Base-by-base conservation (phyloP, 805 yeast species). In the Scheffersomyces coipomensis region DNA sequence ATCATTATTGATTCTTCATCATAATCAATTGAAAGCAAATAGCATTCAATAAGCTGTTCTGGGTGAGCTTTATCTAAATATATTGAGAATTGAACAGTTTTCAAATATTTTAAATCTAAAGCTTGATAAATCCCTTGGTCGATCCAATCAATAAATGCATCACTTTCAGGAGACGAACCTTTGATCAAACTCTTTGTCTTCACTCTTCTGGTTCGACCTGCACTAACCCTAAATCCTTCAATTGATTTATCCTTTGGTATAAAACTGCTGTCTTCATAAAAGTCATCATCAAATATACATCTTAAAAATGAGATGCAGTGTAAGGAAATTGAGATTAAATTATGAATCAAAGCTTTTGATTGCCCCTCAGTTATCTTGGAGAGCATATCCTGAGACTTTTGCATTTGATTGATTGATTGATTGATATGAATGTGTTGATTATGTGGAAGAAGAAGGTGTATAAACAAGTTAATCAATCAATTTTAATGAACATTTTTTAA, bases 281-380 rank as follows among this genome's bases (percentile, higher is more conserved):
- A 68, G 10, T 69, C 75, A 44, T 80, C 83, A 6, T 76, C 76
- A 43, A 81, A 80, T 16, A 81, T 56, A 1, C 81, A 80, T 42
- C 85, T 62, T 12, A 80, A 55, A 47, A 69, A 81, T 2, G 81
- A 72, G 19, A 81, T 59, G 48, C 84, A 78, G 1, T 84, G 81
- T 46, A 80, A 63, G 0, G 82, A 68, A 68, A 77, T 75, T 0
- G 68, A 55, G 13, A 79, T 45, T 56, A 78, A 64, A 1, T 79
- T 66, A 37, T 76, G 71, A 5, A 78, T 60, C 38, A 76, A 53
- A 10, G 21, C 13, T 15, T 25, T 35, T 1, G 49, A 47, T 22
- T 45, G 37, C 4, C 11, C 6, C 10, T 10, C 23, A 8, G 39
- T 35, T 11, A 35, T 30, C 24, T 23, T 34, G n/a, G n/a, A n/a